Conservation (phyloP, 164 flowering plant genomes). For the Amborella trichopoda region DNA sequence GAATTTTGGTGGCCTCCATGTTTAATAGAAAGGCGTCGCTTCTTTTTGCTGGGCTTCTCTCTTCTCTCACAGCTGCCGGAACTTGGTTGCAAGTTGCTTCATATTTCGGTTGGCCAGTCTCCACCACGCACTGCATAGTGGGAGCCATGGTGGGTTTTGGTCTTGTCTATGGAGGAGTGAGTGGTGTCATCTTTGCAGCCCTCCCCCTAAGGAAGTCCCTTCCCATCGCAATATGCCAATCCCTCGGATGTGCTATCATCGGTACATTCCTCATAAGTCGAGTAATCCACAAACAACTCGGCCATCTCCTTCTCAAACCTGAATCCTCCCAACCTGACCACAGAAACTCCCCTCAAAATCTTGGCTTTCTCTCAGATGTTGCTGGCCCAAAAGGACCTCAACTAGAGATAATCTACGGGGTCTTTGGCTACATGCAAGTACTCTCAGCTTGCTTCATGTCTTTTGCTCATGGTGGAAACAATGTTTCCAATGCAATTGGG, state of each 20-base stretch:
- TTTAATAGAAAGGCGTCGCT: conserved; percentile 77
- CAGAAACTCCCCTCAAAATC: conserved; percentile 14
- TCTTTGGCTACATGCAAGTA: conserved; percentile 96
- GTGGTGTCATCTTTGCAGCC: conserved; percentile 69
- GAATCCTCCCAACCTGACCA: conserved; percentile 18
- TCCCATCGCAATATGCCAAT: conserved; percentile 56
- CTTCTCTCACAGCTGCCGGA: conserved; percentile 95
- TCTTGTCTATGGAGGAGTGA: conserved; percentile 72
- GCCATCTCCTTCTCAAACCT: conserved; percentile 46
- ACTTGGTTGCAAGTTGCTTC: conserved; percentile 99
- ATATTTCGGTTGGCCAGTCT: conserved; percentile 93
- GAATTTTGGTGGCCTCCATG: conserved; percentile 74
- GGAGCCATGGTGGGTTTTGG: conserved; percentile 99
- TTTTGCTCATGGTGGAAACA: conserved; percentile 97
- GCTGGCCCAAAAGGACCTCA: conserved; percentile 95
- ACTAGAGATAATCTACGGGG: conserved; percentile 83
- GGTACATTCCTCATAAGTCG: conserved; percentile 60
- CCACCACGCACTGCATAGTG: conserved; percentile 98
- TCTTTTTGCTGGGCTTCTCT: conserved; percentile 86
- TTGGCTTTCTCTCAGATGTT: conserved; percentile 69
- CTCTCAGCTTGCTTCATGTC: conserved; percentile 99
- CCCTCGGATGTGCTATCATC: conserved; percentile 55
- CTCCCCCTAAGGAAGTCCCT: conserved; percentile 70
- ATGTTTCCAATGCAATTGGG: conserved; percentile 97
- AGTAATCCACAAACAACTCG: conserved; percentile 69